Evolutionary conservation across 352 stramenopile species (phyloP), one percentile per base, ranked within the genome.

Genomic region (Pythium scleroteichum): DNA sequence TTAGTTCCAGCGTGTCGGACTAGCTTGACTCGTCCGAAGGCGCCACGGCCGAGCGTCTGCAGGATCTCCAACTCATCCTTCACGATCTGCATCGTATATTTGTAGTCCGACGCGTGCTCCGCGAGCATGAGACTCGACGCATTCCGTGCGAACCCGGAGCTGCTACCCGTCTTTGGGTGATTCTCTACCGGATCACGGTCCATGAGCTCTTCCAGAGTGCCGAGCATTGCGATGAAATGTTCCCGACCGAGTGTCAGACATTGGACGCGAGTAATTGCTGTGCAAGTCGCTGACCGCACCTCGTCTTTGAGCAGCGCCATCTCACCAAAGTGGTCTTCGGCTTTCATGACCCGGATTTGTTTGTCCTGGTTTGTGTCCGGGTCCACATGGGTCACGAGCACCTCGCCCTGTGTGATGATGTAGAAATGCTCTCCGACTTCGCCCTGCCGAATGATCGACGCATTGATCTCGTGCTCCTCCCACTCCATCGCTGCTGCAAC

Each of bases 291-390:
- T 0, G 88, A 93, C 14, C 90, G 79, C 62, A 89, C 83, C 71
- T 98, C 93, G 47, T 97, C 79, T 17, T 96, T 97, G 40, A 98
- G 80, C 6, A 98, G 71, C 3, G 96, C 92, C 69, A 95, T 94
- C 65, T 99, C 96, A 23, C 95, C 96, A 69, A 99, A 98, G 60
- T 96, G 97, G 49, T 97, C 89, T 1, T 88, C 83, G 10, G 80
- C 62, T 19, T 73, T 79, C 42, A 94, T 75, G 3, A 75, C 73
- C 45, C 82, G 82, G 46, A 91, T 88, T 14, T 69, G 47, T 23
- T 79, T 75, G 33, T 89, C 73, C 14, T 78, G 53, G 5, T 61
- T 65, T 0, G 75, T 74, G 8, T 64, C 68, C 8, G 68, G 20
- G 19, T 89, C 77, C 12, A 79, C 46, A 49, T 88, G 76, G 9